Conservation (phyloP, 306 rosid genomes). For the Myrica gale region DNA sequence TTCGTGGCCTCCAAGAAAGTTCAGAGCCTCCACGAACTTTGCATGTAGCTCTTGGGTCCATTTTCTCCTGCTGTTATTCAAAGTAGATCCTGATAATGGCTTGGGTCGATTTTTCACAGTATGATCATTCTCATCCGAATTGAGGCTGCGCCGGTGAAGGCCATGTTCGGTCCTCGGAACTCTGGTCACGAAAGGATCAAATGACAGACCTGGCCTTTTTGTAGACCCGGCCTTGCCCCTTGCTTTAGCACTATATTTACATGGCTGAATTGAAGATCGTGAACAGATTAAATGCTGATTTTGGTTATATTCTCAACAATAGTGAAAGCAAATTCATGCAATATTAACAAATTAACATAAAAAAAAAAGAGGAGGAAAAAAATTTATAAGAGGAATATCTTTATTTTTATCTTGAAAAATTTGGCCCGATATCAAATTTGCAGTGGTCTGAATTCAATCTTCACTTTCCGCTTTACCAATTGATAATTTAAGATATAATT, state of each 20-base stretch:
- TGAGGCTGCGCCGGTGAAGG: not conserved
- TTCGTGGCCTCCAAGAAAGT: slow-evolving; percentile 22
- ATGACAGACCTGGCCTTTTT: not conserved
- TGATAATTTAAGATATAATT: not conserved
- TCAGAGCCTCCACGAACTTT: slow-evolving; percentile 10
- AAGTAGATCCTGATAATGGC: not conserved
- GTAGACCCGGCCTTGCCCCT: not conserved
- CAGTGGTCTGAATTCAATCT: not conserved
- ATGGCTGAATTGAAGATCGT: not conserved
- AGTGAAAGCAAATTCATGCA: not conserved
- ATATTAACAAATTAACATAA: no score
- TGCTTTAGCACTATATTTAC: not conserved
- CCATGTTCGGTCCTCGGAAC: not conserved
- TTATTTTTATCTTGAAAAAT: no score
- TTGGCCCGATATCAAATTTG: no score
- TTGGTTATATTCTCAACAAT: not conserved
- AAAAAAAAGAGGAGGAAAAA: no score
- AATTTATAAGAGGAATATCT: no score
- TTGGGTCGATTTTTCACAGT: not conserved
- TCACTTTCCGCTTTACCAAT: no score
- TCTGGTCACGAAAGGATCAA: not conserved
- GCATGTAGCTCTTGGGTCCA: slow-evolving; percentile 25
- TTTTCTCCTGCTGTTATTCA: slow-evolving; percentile 5
- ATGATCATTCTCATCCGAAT: not conserved
- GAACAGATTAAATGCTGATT: not conserved